phyloP scores from a whole-genome alignment of 768 basidiomycete species.

The Exidia glandulosa region DNA sequence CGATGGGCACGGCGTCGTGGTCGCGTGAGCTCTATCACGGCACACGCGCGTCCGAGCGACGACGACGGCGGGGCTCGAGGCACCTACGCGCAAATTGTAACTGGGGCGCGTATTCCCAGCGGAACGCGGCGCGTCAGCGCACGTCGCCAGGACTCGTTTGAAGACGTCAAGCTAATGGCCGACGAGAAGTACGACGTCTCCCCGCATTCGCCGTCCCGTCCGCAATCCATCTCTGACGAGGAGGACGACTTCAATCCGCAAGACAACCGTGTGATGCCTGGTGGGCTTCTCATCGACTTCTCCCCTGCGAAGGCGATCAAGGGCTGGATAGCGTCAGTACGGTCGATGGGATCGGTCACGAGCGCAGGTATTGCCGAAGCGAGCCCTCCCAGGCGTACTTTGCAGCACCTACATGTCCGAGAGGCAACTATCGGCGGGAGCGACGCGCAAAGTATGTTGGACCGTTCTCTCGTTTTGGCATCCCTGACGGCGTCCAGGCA shows the following conservation, averaged over 20 bases:
- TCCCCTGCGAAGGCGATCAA: not conserved
- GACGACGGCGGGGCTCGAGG: not conserved
- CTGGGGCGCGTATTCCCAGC: not conserved
- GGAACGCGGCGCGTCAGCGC: not conserved
- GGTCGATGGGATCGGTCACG: not conserved
- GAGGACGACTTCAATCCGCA: too few species aligned
- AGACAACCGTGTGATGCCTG: too few species aligned
- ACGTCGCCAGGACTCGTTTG: not conserved
- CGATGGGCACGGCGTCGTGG: conserved; percentile 2
- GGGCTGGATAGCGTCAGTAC: not conserved
- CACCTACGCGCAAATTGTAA: not conserved
- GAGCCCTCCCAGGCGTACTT: not conserved
- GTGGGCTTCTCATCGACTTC: too few species aligned
- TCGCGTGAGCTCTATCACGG: not conserved
- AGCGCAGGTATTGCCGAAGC: not conserved
- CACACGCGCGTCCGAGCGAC: not conserved
- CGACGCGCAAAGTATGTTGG: not conserved
- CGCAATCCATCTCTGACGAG: not conserved
- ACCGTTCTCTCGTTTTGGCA: not conserved
- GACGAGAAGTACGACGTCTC: not conserved
- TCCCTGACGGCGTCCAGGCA: not conserved
- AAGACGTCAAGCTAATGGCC: not conserved
- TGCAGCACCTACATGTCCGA: not conserved
- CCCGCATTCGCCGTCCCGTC: not conserved
- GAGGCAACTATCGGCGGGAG: not conserved